Evolutionary conservation across 495 filamentous ascomycete genomes (phyloP), one percentile per base, ranked within the genome.

Genomic region (Aspergillus indologenus): DNA sequence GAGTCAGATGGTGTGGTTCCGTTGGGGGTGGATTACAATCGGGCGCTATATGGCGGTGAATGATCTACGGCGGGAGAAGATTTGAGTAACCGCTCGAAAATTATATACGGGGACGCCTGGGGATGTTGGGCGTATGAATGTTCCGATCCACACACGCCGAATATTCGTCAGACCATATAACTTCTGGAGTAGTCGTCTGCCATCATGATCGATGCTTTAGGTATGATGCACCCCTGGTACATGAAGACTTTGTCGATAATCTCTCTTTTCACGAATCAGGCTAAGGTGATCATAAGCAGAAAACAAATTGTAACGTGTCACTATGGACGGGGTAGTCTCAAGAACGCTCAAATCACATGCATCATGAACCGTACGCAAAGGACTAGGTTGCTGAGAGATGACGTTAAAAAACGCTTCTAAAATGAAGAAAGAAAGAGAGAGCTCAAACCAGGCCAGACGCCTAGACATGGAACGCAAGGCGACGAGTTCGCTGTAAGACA

Each of bases 1-100:
- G 78, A 97, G 92, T 72, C 94, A 98, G 81, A 98, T 98, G 94
- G 81, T 88, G 42, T 98, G 94, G 94, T 98, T 98, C 68, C 83
- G 94, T 11, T 98, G 91, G 85, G 92, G 91, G 0, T 98, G 94
- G 94, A 95, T 98, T 65, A 79, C 81, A 5, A 63, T 96, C 56
- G 91, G 91, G 58, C 78, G 94, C 58, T 98, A 98, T 75, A 98
- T 98, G 94, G 83, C 89, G 60, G 82, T 98, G 2, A 98, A 98
- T 76, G 92, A 97, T 72, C 67, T 97, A 71, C 82, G 80, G 68
- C 75, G 85, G 64, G 90, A 89, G 74, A 56, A 59, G 40, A n/a
- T 52, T n/a, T 58, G 31, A 52, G 45, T 29, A 4, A n/a, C n/a
- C n/a, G n/a, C n/a, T n/a, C n/a, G n/a, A n/a, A n/a, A n/a, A n/a